Evolutionary conservation across 78 protist genomes (phyloP), one percentile per base, ranked within the genome.

Genomic region (Dictyostelium brefeldianum): DNA sequence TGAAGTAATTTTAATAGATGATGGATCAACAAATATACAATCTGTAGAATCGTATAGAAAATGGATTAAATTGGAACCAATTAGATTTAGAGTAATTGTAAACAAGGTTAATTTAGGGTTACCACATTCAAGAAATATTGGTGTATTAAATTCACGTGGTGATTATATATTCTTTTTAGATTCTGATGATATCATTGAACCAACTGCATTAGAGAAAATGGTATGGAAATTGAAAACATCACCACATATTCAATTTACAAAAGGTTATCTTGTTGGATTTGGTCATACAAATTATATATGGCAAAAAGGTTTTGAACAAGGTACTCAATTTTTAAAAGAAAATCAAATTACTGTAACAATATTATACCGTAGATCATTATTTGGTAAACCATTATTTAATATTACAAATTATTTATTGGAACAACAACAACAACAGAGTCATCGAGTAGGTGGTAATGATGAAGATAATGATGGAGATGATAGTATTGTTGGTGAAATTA

Each of bases 131-230:
- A 22, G 93, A 54, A 87, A 87, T 41, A 59, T 54, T 17, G 93
- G 93, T 17, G 43, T 87, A 5, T 8, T 15, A 3, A 12, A 77
- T 14, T 22, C 70, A 18, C 41, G 43, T 20, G 93, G 54, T 10
- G 31, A 15, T 18, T 87, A 77, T 65, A 43, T 87, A 18, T 73
- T 87, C 65, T 50, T 87, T 18, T 14, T 87, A 4, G 93, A 87
- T 25, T 77, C 81, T 8, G 93, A 87, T 48, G 93, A 87, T 65
- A 14, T 77, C 10, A 14, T 87, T 14, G 93, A 87, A 51, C 93
- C 93, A 54, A 87, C 93, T 0, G 59, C 85, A 2, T 18, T 87
- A 4, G 93, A 87, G 84, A 87, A 87, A 64, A 27, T 87, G 64
- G 22, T 47, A 9, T 87, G 93, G 93, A 87, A 87, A 25, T 65